A percentile compares a stretch with the other conserved stretches of the same genome.
Evolutionary conservation across 495 filamentous ascomycete genomes (phyloP).

Genomic region (Echria macrotheca): DNA sequence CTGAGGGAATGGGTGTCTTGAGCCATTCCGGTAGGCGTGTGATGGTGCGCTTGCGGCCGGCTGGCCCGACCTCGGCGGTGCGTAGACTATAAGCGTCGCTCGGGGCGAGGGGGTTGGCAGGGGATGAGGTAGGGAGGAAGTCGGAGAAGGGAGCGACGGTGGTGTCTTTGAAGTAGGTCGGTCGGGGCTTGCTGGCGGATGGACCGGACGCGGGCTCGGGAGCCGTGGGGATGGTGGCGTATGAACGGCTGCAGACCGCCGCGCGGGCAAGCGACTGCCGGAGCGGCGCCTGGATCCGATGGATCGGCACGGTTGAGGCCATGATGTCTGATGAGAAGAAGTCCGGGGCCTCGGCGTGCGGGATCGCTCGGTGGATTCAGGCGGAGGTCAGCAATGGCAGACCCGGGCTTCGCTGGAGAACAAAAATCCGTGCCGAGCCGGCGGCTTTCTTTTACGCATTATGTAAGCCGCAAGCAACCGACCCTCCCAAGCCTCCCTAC

Average conservation of each 20-base stretch:
- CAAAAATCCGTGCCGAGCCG: too few relatives aligned
- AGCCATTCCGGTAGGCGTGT: constrained; percentile 91
- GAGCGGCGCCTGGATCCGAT: constrained; percentile 28
- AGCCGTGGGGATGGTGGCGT: constrained; percentile 27
- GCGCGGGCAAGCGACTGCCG: constrained; percentile 26
- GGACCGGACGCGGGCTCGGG: constrained; percentile 8
- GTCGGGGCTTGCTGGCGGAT: constrained; percentile 31
- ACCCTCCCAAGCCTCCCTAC: too few relatives aligned
- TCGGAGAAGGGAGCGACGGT: constrained; percentile 79
- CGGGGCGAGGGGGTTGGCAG: constrained; percentile 37
- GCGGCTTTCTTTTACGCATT: too few relatives aligned
- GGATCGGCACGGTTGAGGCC: constrained; percentile 26
- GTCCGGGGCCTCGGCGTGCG: too few relatives aligned
- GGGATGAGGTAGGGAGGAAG: constrained; percentile 55
- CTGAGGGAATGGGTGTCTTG: constrained; percentile 85
- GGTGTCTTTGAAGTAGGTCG: constrained; percentile 79
- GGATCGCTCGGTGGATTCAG: too few relatives aligned
- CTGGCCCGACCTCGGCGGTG: constrained; percentile 78
- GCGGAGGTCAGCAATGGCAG: too few relatives aligned
- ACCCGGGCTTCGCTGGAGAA: too few relatives aligned
- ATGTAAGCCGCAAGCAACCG: too few relatives aligned
- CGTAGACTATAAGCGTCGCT: constrained; percentile 60
- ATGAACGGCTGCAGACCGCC: constrained; percentile 19
- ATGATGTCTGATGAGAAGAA: constrained; percentile 21
- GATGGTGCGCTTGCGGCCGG: constrained; percentile 77